Base-by-base conservation (phyloP, 768 basidiomycete species). In the Hortiboletus flavorubellus region DNA sequence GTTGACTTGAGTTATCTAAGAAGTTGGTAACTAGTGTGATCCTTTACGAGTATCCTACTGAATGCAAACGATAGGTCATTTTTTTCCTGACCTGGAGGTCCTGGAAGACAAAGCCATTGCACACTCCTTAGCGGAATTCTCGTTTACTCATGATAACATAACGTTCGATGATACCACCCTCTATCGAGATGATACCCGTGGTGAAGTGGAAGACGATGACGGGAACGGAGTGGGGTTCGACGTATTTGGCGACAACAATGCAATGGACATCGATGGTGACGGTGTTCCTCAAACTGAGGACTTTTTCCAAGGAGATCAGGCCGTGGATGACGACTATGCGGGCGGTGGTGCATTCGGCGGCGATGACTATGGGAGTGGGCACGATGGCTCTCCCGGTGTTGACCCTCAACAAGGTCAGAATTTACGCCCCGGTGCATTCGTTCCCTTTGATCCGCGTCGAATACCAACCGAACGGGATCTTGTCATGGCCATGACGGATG, bases 361-460 rank as follows among this genome's bases (percentile, higher is more conserved):
- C 8, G 76, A 75, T 35, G 78, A 78, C 46, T 75, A 75, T 54
- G 74, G 72, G 31, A 54, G 70, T 43, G 71, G 66, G 21, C 71
- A 72, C 12, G 64, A 68, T 47, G 80, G 74, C 2, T 82, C 81
- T 18, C 78, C 76, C 29, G 78, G 71, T 12, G 74, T 73, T 21
- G 70, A 73, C 9, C 76, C 68, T 7, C 78, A 75, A 34, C 72
- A 70, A 29, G 76, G 65, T 21, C 78, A 75, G 29, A 72, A 65
- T 33, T 66, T 61, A 33, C 64, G 69, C 4, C 71, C 74, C 3
- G 86, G 81, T 4, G 74, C 74, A 7, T 82, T 83, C 54, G 82
- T 86, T 12, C 85, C 90, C 2, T 99, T 96, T 66, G 94, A 98
- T 70, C 94, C 94, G 8, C 79, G 89, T 37, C 77, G 79, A n/a